A percentile compares a stretch with the other conserved stretches of the same genome.
Evolutionary conservation across 2,329 filamentous ascomycete genomes (phyloP).

Genomic region (Lachnellula subtilissima): DNA sequence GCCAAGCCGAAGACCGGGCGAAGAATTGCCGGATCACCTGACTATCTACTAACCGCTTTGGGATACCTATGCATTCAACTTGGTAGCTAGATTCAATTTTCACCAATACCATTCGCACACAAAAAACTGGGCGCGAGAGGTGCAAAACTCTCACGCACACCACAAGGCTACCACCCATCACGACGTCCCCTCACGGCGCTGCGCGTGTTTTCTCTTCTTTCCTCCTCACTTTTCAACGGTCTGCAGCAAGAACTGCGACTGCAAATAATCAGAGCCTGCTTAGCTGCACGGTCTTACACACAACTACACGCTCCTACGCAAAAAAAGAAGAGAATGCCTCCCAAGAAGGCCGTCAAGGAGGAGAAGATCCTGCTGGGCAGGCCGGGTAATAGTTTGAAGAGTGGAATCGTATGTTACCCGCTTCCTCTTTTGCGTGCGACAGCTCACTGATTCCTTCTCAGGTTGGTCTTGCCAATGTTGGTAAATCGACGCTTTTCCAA

Average conservation of each 20-base stretch:
- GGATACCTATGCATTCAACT: too few relatives aligned
- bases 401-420: conserved; percentile 77
- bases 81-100: background rate
- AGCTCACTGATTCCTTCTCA: conserved; percentile 36
- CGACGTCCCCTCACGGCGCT: conserved; percentile 28
- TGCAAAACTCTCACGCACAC: conserved; percentile 10
- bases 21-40: too few relatives aligned
- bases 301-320: conserved; percentile 52
- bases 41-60: too few relatives aligned
- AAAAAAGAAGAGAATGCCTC: conserved; percentile 69
- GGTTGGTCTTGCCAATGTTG: conserved; percentile 98
- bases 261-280: conserved; percentile 30
- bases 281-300: conserved; percentile 37
- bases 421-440: background rate
- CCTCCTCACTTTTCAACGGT: conserved; percentile 46
- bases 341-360: conserved; percentile 87
- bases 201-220: conserved; percentile 44
- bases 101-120: conserved; percentile 19
- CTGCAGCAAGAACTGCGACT: conserved; percentile 45
- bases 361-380: conserved; percentile 95
- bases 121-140: conserved; percentile 14
- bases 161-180: conserved; percentile 27
- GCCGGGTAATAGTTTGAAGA: conserved; percentile 97
- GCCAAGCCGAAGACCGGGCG: too few relatives aligned
- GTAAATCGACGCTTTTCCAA: conserved; percentile 99